Evolutionary conservation across 2,329 filamentous ascomycete genomes (phyloP).

Genomic region (Daldinia eschscholtzii): DNA sequence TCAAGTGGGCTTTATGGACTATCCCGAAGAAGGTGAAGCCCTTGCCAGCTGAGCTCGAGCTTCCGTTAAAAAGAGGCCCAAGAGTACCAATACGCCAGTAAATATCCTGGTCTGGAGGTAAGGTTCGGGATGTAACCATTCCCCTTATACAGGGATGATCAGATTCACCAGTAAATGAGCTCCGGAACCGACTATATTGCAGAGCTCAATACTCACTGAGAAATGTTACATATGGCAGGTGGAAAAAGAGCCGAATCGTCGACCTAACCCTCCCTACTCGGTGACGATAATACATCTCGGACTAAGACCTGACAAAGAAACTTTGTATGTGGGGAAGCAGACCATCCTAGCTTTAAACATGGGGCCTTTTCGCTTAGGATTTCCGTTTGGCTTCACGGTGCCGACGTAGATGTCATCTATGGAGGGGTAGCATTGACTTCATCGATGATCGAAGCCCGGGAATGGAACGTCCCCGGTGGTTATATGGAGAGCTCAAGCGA

Average conservation of each 20-base stretch:
- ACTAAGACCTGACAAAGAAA: not conserved
- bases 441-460: constrained; percentile 16
- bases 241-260: not conserved
- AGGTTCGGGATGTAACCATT: not conserved
- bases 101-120: not conserved
- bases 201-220: not conserved
- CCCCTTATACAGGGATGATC: not conserved
- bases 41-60: not conserved
- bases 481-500: constrained; percentile 14
- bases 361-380: constrained; percentile 15
- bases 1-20: not conserved
- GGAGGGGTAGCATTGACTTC: constrained; percentile 25
- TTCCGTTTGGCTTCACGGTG: constrained; percentile 10
- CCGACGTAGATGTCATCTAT: constrained; percentile 5
- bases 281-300: not conserved
- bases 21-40: not conserved
- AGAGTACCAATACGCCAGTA: not conserved
- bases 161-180: constrained; percentile 1
- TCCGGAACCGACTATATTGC: not conserved
- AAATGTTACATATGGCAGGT: not conserved
- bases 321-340: constrained; percentile 1
- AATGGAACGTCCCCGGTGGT: not conserved
- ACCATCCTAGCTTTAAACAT: not conserved
- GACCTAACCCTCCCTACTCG: not conserved
- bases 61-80: not conserved